Conservation (phyloP, 2,329 filamentous ascomycete genomes). For the Monosporascus ibericus region DNA sequence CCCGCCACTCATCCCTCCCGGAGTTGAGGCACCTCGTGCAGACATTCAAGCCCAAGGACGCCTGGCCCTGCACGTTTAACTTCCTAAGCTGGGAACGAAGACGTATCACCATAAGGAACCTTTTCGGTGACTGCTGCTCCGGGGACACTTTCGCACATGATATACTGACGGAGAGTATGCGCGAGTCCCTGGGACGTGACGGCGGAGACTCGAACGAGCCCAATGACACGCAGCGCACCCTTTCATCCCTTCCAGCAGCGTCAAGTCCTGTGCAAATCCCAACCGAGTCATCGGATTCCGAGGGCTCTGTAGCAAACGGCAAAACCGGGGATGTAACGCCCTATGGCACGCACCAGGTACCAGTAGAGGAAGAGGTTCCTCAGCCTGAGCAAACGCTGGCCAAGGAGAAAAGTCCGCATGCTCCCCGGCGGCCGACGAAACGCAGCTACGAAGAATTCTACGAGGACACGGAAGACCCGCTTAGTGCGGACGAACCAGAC, state of each 20-base stretch:
- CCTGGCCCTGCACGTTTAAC: slow-evolving; percentile 78
- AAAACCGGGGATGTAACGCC: not conserved
- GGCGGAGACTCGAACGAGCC: slow-evolving; percentile 8
- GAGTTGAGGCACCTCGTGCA: slow-evolving; percentile 69
- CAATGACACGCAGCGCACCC: slow-evolving; percentile 10
- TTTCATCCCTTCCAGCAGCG: not conserved
- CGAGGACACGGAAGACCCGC: slow-evolving; percentile 5
- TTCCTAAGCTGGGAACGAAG: slow-evolving; percentile 53
- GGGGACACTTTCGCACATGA: slow-evolving; percentile 60
- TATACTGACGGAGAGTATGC: slow-evolving; percentile 40
- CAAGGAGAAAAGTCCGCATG: not conserved
- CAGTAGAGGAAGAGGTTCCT: not conserved
- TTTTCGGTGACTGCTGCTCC: slow-evolving; percentile 69
- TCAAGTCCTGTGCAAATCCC: slow-evolving; percentile 2
- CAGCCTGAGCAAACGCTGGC: not conserved
- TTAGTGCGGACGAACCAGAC: slow-evolving; percentile 8
- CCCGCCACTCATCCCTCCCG: slow-evolving; percentile 78
- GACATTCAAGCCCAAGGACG: slow-evolving; percentile 64
- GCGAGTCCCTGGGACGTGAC: not conserved
- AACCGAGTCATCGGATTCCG: not conserved
- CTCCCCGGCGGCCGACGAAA: not conserved
- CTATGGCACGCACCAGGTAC: not conserved
- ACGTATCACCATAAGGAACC: slow-evolving; percentile 54
- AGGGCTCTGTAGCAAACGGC: not conserved
- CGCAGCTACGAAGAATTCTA: not conserved